phyloP scores from a whole-genome alignment of 108 stramenopile species.

The Aurantiochytrium sp. region DNA sequence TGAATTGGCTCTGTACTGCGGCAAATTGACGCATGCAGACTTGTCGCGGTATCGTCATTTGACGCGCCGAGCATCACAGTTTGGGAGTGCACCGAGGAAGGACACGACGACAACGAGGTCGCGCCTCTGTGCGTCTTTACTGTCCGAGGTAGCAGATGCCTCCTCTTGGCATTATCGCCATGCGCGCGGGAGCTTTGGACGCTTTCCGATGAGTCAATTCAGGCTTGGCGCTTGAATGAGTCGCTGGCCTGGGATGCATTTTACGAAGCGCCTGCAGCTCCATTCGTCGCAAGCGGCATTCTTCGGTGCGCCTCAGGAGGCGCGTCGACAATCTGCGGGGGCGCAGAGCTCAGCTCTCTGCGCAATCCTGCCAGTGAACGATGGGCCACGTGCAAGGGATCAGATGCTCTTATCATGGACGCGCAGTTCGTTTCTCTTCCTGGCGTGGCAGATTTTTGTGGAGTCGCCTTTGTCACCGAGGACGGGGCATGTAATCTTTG shows the following conservation, averaged over 20 bases:
- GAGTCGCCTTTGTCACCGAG: not conserved
- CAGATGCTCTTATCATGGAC: not conserved
- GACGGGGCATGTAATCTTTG: not conserved
- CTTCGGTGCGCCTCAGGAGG: not conserved
- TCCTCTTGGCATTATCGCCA: not conserved
- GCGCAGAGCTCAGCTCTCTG: not conserved
- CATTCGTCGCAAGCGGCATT: not conserved
- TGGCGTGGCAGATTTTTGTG: not conserved
- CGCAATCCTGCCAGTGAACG: not conserved
- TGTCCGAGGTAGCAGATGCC: not conserved
- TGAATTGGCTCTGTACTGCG: not conserved
- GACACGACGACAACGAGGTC: not conserved
- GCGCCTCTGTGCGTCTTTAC: not conserved
- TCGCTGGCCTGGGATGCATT: not conserved
- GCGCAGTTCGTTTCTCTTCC: not conserved
- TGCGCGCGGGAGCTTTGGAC: not conserved
- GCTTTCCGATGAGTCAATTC: not conserved
- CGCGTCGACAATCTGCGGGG: not conserved
- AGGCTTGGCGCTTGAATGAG: not conserved
- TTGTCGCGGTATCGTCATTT: not conserved
- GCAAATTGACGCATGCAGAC: not conserved
- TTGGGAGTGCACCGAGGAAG: not conserved
- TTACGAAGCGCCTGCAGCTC: not conserved
- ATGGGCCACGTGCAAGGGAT: not conserved
- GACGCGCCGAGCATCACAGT: not conserved